A percentile compares a stretch with the other conserved stretches of the same genome.
Evolutionary conservation across 2,329 filamentous ascomycete genomes (phyloP).

Genomic region (Coleophoma crateriformis): DNA sequence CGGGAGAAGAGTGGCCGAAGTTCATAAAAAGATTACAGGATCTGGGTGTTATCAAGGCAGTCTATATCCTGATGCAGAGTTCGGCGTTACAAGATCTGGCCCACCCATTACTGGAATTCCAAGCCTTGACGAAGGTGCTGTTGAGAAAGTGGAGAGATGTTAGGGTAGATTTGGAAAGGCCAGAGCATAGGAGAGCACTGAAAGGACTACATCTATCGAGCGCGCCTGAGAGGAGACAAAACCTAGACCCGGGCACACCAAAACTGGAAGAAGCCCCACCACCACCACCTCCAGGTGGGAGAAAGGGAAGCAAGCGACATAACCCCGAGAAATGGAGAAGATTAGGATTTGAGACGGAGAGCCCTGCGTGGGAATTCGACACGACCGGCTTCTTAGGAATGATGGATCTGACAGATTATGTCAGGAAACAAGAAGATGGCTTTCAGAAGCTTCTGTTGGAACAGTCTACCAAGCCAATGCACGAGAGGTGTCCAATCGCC

Average conservation of each 20-base stretch:
- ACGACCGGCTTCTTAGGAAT: constrained; percentile 84
- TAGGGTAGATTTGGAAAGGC: constrained; percentile 74
- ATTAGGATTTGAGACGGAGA: constrained; percentile 87
- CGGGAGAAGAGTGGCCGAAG: constrained; percentile 79
- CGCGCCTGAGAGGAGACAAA: constrained; percentile 52
- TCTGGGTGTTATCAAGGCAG: constrained; percentile 84
- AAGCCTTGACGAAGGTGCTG: constrained; percentile 82
- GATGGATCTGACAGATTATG: constrained; percentile 96
- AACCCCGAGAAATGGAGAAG: constrained; percentile 91
- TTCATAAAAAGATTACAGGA: constrained; percentile 94
- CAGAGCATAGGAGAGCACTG: constrained; percentile 82
- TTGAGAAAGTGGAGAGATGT: constrained; percentile 85
- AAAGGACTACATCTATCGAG: constrained; percentile 74
- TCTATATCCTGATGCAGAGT: constrained; percentile 91
- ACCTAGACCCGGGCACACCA: constrained; percentile 24
- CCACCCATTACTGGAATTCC: constrained; percentile 87
- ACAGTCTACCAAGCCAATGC: constrained; percentile 67
- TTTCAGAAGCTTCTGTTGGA: constrained; percentile 92
- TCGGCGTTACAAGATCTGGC: constrained; percentile 86
- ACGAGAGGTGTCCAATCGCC: constrained; percentile 80
- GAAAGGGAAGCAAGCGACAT: constrained; percentile 64
- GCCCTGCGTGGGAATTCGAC: constrained; percentile 79
- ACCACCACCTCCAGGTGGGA: constrained; percentile 23
- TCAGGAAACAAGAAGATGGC: constrained; percentile 83
- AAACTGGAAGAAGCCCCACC: constrained; percentile 29